Evolutionary conservation across 371 early-diverging fungal genomes (phyloP), one percentile per base, ranked within the genome.

Genomic region (Catenaria anguillulae): DNA sequence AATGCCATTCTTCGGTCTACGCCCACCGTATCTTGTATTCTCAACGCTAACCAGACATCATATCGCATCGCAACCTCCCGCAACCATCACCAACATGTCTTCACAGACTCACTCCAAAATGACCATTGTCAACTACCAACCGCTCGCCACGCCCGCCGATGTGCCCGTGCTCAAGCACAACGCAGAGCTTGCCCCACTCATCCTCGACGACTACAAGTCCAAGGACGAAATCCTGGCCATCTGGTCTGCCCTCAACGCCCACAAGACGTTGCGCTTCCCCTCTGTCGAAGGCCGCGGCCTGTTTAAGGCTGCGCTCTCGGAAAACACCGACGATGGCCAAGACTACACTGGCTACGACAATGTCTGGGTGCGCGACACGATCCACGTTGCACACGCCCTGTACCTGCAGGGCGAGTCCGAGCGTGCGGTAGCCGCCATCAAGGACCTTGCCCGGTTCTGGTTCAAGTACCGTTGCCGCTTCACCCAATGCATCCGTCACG

Each of bases 321-420:
- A 10, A 12, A 17, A 55, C 34, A 33, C 61, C 13, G 66, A 56
- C 35, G 60, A 42, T 13, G 36, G 61, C 40, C 36, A 24, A 15
- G 65, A 61, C 50, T 68, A 68, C 64, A 68, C 68, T 54, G 68
- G 68, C 34, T 68, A 68, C 54, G 66, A 63, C 48, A 65, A 68
- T 50, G 50, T 48, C 13, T 68, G 68, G 68, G 68, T 68, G 43
- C 59, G 68, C 31, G 68, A 68, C 56, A 65, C 68, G 24, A 63
- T 68, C 26, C 68, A 68, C 60, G 56, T 68, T 29, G 66, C 68
- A 29, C 65, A 65, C 52, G 63, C 64, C 6, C 64, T 52, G 50
- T 50, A 40, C 33, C 60, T 65, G 24, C 52, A 37, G 35, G 63
- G 63, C 60, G 35, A 68, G 12, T 31, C n/a, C 4, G 50, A 24